A percentile compares a stretch with the other conserved stretches of the same genome.
phyloP scores from a whole-genome alignment of 1,284 basidiomycete genomes.

The Malassezia globosa region DNA sequence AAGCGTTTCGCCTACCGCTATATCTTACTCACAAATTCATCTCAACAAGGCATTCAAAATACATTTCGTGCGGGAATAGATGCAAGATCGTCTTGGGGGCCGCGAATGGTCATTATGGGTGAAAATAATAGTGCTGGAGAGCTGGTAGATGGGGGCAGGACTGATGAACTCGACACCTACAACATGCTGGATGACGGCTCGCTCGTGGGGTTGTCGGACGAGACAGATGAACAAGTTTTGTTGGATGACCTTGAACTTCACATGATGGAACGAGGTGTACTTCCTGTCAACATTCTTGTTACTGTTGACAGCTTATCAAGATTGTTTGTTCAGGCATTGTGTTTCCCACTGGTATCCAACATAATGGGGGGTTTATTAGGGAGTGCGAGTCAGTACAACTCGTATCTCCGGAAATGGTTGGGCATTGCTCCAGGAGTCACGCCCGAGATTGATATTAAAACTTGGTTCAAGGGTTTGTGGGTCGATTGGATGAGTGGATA shows the following conservation, averaged over 20 bases:
- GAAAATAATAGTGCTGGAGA: slow-evolving; percentile 13
- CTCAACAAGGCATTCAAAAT: neutral
- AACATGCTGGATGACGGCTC: slow-evolving; percentile 17
- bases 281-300: slow-evolving; percentile 28
- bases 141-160: slow-evolving; percentile 23
- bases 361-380: slow-evolving; percentile 30
- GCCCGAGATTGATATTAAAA: neutral
- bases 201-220: neutral
- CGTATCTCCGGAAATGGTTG: slow-evolving; percentile 17
- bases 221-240: neutral
- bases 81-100: too few relatives aligned
- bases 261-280: slow-evolving; percentile 9
- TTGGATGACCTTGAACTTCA: slow-evolving; percentile 15
- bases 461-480: slow-evolving; percentile 7
- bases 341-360: slow-evolving; percentile 31
- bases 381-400: slow-evolving; percentile 14
- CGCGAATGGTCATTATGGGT: slow-evolving; percentile 4
- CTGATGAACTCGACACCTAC: slow-evolving; percentile 11
- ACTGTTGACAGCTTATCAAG: slow-evolving; percentile 24
- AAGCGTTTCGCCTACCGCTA: slow-evolving; percentile 26
- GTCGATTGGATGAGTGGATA: neutral
- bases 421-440: slow-evolving; percentile 19
- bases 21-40: slow-evolving; percentile 17
- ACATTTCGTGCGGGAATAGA: neutral
- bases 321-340: slow-evolving; percentile 29